A percentile compares a stretch with the other conserved stretches of the same genome.
Conservation (phyloP, 495 filamentous ascomycete genomes). For the Penicillium pancosmium region DNA sequence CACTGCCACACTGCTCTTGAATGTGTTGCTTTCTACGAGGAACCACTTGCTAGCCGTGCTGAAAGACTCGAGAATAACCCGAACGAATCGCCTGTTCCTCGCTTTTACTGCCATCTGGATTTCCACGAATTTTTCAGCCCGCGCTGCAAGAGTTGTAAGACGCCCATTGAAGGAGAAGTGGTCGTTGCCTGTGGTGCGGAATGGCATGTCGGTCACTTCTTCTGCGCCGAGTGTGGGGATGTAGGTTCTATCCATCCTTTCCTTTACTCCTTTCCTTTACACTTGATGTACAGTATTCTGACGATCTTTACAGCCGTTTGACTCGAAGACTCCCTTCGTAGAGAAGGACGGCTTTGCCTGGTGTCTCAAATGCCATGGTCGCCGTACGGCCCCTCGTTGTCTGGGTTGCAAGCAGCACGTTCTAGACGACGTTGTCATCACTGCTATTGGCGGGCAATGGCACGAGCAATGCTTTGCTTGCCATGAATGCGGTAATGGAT, state of each 20-base stretch:
- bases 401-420: slow-evolving; percentile 82
- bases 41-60: slow-evolving; percentile 70
- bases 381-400: slow-evolving; percentile 86
- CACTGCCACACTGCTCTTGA: slow-evolving; percentile 87
- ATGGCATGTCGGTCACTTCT: slow-evolving; percentile 99
- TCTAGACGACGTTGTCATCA: slow-evolving; percentile 81
- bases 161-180: slow-evolving; percentile 96
- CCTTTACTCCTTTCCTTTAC: neutral
- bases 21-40: slow-evolving; percentile 93
- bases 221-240: slow-evolving; percentile 98
- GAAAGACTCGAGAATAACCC: slow-evolving; percentile 66
- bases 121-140: slow-evolving; percentile 95
- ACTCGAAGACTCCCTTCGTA: slow-evolving; percentile 79
- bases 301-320: slow-evolving; percentile 63
- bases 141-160: slow-evolving; percentile 94
- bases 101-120: slow-evolving; percentile 97
- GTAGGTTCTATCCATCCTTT: slow-evolving; percentile 37
- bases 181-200: slow-evolving; percentile 89
- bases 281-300: neutral
- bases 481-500: slow-evolving; percentile 63
- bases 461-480: slow-evolving; percentile 91
- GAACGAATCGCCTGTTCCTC: slow-evolving; percentile 61
- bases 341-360: slow-evolving; percentile 99
- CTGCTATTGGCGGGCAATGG: slow-evolving; percentile 90
- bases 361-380: slow-evolving; percentile 92